phyloP scores from a whole-genome alignment of 1,139 yeast species.

The Diutina siamensis region DNA sequence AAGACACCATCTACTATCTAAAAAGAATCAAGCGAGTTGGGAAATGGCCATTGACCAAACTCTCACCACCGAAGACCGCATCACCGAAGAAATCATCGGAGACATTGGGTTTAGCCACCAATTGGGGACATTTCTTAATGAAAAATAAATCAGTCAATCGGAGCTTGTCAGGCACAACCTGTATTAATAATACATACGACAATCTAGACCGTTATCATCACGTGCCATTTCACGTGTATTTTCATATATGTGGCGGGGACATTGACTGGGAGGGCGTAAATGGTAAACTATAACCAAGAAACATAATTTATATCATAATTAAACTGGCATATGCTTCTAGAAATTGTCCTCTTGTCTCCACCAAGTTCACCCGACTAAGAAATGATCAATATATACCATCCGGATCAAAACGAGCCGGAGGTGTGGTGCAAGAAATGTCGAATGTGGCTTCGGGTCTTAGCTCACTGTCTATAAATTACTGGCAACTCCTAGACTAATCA shows the following conservation, averaged over 20 bases:
- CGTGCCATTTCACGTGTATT: no score
- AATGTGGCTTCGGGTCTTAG: no score
- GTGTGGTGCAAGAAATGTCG: no score
- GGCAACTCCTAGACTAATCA: background rate
- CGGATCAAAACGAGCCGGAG: no score
- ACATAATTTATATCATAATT: background rate
- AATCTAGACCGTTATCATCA: no score
- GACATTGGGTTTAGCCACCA: background rate
- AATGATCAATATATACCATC: no score
- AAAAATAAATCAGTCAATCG: background rate
- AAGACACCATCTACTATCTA: background rate
- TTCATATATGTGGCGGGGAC: background rate
- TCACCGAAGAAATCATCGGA: constrained; percentile 3
- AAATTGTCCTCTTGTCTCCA: no score
- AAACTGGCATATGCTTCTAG: no score
- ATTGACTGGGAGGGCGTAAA: background rate
- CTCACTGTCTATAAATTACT: background rate
- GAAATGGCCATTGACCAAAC: constrained; percentile 1
- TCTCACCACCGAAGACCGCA: constrained; percentile 1
- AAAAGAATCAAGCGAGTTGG: background rate
- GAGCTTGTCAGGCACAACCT: background rate
- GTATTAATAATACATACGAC: background rate
- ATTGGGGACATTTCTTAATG: background rate
- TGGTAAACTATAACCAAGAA: background rate
- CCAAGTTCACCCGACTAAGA: no score